These are phyloP conservation scores for Agaricales sp. DNA, from an alignment of 1,284 basidiomycete genomes.

Conservation along the genomic window DNA sequence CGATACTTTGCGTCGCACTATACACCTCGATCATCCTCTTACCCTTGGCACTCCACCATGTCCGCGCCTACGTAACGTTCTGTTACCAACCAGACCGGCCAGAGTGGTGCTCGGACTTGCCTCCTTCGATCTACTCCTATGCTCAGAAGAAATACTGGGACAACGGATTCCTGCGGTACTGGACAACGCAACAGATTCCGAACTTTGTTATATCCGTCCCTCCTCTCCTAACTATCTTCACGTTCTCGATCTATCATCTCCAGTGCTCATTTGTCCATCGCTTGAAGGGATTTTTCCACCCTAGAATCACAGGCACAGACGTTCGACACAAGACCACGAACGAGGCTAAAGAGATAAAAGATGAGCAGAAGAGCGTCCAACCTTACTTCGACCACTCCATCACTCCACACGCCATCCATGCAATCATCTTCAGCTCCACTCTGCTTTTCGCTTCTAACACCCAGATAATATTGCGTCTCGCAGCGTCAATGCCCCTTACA, in stretches of 20 bases:
- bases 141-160: slow-evolving; percentile 88
- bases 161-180: slow-evolving; percentile 80
- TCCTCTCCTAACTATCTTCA: slow-evolving; percentile 44
- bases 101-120: slow-evolving; percentile 54
- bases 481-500: slow-evolving; percentile 68
- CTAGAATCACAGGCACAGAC: slow-evolving; percentile 1
- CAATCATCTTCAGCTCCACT: slow-evolving; percentile 45
- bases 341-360: background rate
- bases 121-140: slow-evolving; percentile 75
- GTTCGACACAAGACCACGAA: background rate
- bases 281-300: background rate
- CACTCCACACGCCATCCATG: slow-evolving; percentile 64
- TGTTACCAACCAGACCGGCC: slow-evolving; percentile 32
- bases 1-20: slow-evolving; percentile 24
- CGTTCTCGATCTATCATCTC: slow-evolving; percentile 30
- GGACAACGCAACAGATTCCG: slow-evolving; percentile 75
- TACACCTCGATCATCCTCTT: slow-evolving; percentile 35
- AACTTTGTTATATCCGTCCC: slow-evolving; percentile 83
- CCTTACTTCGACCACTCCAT: slow-evolving; percentile 23
- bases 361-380: background rate
- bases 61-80: slow-evolving; percentile 52
- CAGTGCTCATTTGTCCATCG: slow-evolving; percentile 13
- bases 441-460: slow-evolving; percentile 80
- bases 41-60: slow-evolving; percentile 70
- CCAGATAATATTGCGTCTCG: slow-evolving; percentile 82